Evolutionary conservation across 148 eudicot species (phyloP), one percentile per base, ranked within the genome.

Genomic region (Vaccinium corymbosum): DNA sequence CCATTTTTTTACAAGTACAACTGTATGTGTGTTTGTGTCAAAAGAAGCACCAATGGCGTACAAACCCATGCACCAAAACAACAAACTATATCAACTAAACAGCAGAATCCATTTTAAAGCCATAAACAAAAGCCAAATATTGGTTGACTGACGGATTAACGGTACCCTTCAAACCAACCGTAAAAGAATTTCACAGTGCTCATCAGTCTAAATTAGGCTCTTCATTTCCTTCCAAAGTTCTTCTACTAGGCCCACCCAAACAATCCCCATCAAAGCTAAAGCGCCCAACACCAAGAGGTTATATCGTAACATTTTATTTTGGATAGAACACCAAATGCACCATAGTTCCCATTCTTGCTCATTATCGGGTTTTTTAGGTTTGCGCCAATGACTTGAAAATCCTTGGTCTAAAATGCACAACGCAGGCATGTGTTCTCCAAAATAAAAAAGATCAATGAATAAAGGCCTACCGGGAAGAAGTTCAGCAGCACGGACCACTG

Each of bases 401-500:
- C 52, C 52, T 35, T 19, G 52, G n/a, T 7, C 48, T 42, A 74
- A 74, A 42, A 15, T 74, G 51, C 46, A 42, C 38, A 35, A 35
- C 38, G 3, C 78, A 42, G 51, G n/a, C 52, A 74, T 74, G 78
- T 74, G 50, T 42, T 42, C 78, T 19, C 51, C 29, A 49, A 76
- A 76, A 76, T 20, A 17, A 75, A 48, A 49, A 38, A 10, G n/a
- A 3, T 19, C 4, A 13, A 52, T 5, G 59, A 29, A 78, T n/a
- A n/a, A 49, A 25, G 48, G n/a, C 88, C n/a, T 89, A 94, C 98
- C 97, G 73, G 99, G 97, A 89, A 93, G 94, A 64, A 97, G 93
- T 90, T 94, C 91, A 88, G 99, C 99, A 78, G 99, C 98, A 83
- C 90, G 94, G 75, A 97, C 98, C 78, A 87, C 90, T 32, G 95